phyloP scores from a whole-genome alignment of 2,329 filamentous ascomycete genomes.

The Cercospora citrullina region DNA sequence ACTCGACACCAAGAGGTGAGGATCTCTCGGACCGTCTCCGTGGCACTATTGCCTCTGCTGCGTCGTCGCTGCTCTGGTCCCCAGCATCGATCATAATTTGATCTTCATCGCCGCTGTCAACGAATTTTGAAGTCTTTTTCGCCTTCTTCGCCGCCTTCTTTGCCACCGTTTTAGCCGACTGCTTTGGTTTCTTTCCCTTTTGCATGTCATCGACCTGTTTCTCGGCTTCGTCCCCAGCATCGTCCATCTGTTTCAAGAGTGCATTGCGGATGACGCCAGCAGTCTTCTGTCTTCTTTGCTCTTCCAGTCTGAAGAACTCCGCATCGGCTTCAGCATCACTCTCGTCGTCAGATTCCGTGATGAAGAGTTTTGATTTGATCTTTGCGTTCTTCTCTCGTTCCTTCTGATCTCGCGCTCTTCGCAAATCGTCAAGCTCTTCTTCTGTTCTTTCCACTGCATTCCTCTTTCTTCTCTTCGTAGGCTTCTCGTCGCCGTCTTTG shows the following conservation, averaged over 20 bases:
- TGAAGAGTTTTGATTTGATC: conserved; percentile 81
- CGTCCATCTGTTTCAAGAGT: conserved; percentile 44
- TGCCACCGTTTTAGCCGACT: conserved; percentile 22
- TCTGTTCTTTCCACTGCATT: conserved; percentile 61
- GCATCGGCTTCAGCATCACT: conserved; percentile 72
- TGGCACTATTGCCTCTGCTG: not conserved
- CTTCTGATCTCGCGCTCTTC: conserved; percentile 62
- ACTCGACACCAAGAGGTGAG: not conserved
- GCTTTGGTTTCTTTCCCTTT: conserved; percentile 25
- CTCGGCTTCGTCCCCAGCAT: conserved; percentile 39
- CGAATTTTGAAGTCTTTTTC: not conserved
- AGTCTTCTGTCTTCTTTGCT: conserved; percentile 61
- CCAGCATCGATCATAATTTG: conserved; percentile 23
- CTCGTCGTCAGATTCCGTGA: conserved; percentile 85
- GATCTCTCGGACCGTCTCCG: not conserved
- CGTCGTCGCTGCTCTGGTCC: conserved; percentile 13
- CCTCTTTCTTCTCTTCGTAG: conserved; percentile 58
- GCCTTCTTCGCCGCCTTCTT: conserved; percentile 16
- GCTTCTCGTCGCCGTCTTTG: conserved; percentile 39
- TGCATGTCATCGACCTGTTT: conserved; percentile 30
- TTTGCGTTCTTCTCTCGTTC: conserved; percentile 74
- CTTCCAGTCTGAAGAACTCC: conserved; percentile 77
- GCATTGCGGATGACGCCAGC: conserved; percentile 52
- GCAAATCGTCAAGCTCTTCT: conserved; percentile 59
- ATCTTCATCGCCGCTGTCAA: conserved; percentile 26